These are phyloP conservation scores for Hansenula sp. DNA, from an alignment of 1,139 yeast genomes.

Conservation along the genomic window DNA sequence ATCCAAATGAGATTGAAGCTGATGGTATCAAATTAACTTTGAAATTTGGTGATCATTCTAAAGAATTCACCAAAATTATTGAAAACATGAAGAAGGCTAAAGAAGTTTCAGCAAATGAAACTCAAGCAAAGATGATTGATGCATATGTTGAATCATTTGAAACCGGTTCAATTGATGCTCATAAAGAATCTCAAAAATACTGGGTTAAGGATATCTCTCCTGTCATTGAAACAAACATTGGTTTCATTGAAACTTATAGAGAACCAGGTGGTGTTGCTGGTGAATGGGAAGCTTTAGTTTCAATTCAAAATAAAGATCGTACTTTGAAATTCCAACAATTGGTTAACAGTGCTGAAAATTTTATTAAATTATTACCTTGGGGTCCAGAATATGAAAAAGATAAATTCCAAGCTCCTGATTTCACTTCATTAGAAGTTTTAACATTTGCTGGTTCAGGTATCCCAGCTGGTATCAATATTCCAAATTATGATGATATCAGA, in stretches of 20 bases:
- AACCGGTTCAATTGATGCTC: constrained; percentile 83
- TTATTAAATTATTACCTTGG: constrained; percentile 76
- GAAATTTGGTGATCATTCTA: constrained; percentile 71
- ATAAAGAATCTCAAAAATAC: constrained; percentile 74
- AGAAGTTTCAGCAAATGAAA: constrained; percentile 66
- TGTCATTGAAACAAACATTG: constrained; percentile 77
- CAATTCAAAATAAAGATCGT: constrained; percentile 86
- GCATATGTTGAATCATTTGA: constrained; percentile 65
- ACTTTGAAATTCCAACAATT: constrained; percentile 73
- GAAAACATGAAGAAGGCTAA: constrained; percentile 53
- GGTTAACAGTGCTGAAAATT: constrained; percentile 61
- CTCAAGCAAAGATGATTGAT: constrained; percentile 60
- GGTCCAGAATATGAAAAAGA: constrained; percentile 70
- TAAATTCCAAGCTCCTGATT: constrained; percentile 85
- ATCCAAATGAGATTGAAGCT: constrained; percentile 33
- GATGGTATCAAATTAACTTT: constrained; percentile 40
- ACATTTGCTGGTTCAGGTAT: constrained; percentile 88
- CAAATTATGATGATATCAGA: constrained; percentile 87
- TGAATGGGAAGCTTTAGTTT: constrained; percentile 91
- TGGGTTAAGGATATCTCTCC: constrained; percentile 92
- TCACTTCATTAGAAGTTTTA: constrained; percentile 82
- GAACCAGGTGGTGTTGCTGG: constrained; percentile 92
- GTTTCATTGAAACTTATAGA: constrained; percentile 88
- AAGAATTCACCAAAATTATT: constrained; percentile 59
- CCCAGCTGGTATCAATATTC: constrained; percentile 91